Evolutionary conservation across 2,329 filamentous ascomycete species (phyloP).

Genomic region (Fusarium ramigenum): DNA sequence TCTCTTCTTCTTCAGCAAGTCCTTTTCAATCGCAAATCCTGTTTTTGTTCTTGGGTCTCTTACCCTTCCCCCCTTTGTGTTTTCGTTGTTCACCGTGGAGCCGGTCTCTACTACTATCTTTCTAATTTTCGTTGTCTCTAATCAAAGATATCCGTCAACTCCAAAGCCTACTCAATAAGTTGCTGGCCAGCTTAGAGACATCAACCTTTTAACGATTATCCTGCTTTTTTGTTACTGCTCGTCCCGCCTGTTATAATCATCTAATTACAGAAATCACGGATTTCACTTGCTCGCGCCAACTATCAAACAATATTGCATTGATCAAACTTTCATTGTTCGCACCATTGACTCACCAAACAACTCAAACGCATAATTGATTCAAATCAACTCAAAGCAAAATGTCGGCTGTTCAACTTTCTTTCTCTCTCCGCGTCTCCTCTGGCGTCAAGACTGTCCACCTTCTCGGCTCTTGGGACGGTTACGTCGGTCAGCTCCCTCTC

Average conservation of each 20-base stretch:
- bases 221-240: constrained; percentile 2
- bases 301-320: constrained; percentile 42
- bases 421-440: constrained; percentile 93
- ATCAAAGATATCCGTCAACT: constrained; percentile 31
- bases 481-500: constrained; percentile 91
- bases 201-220: constrained; percentile 31
- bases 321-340: constrained; percentile 14
- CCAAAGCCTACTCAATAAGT: constrained; percentile 43
- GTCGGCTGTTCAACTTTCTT: constrained; percentile 93
- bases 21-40: constrained; percentile 62
- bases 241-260: constrained; percentile 46
- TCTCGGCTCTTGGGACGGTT: constrained; percentile 98
- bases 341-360: constrained; percentile 48
- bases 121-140: constrained; percentile 49
- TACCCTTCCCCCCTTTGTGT: constrained; percentile 49
- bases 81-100: constrained; percentile 56
- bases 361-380: constrained; percentile 30
- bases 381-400: constrained; percentile 71
- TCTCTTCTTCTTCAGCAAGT: constrained; percentile 72
- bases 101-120: constrained; percentile 62
- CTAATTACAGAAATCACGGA: constrained; percentile 60
- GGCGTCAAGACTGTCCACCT: constrained; percentile 98
- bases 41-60: constrained; percentile 55
- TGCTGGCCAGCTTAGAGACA: constrained; percentile 55
- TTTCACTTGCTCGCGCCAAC: constrained; percentile 64